Conservation (phyloP, 257 asterid species). For the Capsicum rhomboideum region DNA sequence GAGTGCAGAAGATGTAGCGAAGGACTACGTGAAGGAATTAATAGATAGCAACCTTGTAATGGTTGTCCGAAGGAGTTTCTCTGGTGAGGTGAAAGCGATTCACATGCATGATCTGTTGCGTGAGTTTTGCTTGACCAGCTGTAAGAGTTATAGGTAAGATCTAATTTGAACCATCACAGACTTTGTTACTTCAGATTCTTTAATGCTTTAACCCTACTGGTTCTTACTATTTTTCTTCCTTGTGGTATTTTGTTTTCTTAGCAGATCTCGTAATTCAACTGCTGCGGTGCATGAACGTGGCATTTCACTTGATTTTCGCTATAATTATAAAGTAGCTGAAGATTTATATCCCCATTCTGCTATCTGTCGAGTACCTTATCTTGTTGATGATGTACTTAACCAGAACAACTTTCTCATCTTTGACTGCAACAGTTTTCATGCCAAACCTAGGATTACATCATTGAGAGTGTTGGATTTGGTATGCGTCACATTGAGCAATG, state of each 20-base stretch:
- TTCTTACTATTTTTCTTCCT: not conserved
- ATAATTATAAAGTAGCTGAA: not conserved
- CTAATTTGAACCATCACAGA: not conserved
- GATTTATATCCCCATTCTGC: not conserved
- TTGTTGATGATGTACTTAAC: not conserved
- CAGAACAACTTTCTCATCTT: not conserved
- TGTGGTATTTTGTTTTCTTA: not conserved
- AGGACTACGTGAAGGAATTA: too few species aligned
- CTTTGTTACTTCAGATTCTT: not conserved
- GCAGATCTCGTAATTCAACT: not conserved
- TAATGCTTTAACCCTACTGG: not conserved
- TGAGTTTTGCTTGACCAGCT: slow-evolving; percentile 1
- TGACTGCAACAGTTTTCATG: not conserved
- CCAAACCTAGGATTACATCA: not conserved
- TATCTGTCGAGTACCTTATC: not conserved
- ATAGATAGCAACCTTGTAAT: too few species aligned
- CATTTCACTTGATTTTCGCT: not conserved
- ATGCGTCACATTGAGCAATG: too few species aligned
- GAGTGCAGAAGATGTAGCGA: too few species aligned
- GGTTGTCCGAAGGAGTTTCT: too few species aligned
- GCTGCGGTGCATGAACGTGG: not conserved
- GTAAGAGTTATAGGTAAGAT: not conserved
- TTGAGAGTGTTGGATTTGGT: not conserved
- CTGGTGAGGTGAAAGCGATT: too few species aligned
- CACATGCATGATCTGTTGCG: slow-evolving; percentile 7